Percentiles rank a stretch among this genome's conserved stretches.
Evolutionary conservation across 2,329 filamentous ascomycete species (phyloP).

Genomic region (Fusarium liriodendri): DNA sequence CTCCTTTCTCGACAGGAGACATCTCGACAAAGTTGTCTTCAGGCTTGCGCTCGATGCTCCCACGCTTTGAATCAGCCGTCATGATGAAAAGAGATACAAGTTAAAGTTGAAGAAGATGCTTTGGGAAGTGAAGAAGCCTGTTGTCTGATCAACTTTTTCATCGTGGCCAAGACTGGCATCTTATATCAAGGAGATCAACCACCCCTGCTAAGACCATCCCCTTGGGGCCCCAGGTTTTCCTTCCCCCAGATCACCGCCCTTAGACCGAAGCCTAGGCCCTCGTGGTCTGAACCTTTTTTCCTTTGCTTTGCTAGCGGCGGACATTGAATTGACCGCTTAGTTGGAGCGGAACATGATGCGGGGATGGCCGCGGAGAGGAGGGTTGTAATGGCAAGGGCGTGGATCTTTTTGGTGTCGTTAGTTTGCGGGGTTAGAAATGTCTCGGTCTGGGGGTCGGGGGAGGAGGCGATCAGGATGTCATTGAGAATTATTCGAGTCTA

Average conservation of each 20-base stretch:
- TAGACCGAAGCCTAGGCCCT: conserved; percentile 1
- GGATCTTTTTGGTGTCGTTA: background rate
- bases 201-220: background rate
- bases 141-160: background rate
- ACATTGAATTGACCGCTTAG: conserved; percentile 18
- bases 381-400: background rate
- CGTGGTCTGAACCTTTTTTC: background rate
- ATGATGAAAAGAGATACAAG: conserved; percentile 23
- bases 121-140: background rate
- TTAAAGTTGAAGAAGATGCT: no score
- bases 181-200: conserved; percentile 9
- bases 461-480: background rate
- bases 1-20: conserved; percentile 35
- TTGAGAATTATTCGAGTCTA: background rate
- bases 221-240: conserved; percentile 31
- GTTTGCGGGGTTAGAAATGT: background rate
- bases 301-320: conserved; percentile 13
- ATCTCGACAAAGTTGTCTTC: conserved; percentile 40
- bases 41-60: conserved; percentile 41
- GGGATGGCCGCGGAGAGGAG: background rate
- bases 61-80: conserved; percentile 25
- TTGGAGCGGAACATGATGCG: background rate
- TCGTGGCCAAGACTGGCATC: background rate
- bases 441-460: background rate
- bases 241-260: conserved; percentile 19